Percentiles rank a stretch among this genome's conserved stretches.
Evolutionary conservation across 768 basidiomycete species (phyloP).

Genomic region (Leccinum boreale): DNA sequence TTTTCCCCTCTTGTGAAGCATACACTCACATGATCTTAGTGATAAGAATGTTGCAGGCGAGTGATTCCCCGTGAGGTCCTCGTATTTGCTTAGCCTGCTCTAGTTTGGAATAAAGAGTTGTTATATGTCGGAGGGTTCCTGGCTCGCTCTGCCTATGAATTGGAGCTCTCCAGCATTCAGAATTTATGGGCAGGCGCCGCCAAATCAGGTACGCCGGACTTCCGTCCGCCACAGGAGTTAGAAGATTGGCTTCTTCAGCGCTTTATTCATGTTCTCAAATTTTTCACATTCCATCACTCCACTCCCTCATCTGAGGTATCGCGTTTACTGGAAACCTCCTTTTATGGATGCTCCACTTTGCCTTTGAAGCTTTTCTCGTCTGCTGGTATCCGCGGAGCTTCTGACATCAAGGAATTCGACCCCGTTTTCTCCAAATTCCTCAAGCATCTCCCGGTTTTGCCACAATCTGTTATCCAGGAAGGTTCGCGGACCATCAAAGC

Average conservation of each 20-base stretch:
- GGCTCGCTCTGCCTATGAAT: constrained; percentile 9
- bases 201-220: constrained; percentile 30
- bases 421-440: constrained; percentile 70
- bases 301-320: constrained; percentile 85
- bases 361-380: constrained; percentile 10
- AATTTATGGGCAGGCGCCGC: constrained; percentile 56
- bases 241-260: constrained; percentile 52
- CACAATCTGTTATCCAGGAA: constrained; percentile 52
- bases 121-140: constrained; percentile 10
- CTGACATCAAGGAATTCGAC: constrained; percentile 55
- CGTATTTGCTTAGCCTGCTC: background rate
- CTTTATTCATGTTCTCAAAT: constrained; percentile 76
- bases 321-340: constrained; percentile 64
- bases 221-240: constrained; percentile 38
- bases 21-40: background rate
- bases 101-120: constrained; percentile 86
- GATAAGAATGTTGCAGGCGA: constrained; percentile 10
- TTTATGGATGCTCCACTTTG: constrained; percentile 30
- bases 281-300: constrained; percentile 87
- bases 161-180: constrained; percentile 11
- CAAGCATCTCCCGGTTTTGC: constrained; percentile 71
- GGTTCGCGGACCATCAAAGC: constrained; percentile 59
- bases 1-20: too few relatives aligned
- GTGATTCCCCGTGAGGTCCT: background rate
- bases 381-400: constrained; percentile 7